phyloP scores from a whole-genome alignment of 768 basidiomycete species.

The Serendipita sp. region DNA sequence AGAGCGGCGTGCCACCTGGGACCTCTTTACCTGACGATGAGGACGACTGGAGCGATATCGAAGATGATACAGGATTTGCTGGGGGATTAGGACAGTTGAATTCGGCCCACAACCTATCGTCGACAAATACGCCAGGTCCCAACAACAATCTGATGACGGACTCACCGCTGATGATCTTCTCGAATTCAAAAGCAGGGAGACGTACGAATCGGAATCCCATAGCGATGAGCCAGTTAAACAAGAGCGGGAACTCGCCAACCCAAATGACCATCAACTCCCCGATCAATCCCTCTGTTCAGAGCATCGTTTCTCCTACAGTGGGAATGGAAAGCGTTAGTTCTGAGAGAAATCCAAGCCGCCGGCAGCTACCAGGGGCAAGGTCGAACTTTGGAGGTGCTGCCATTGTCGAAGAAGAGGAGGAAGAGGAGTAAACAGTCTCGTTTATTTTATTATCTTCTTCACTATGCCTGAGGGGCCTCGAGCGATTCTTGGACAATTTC shows the following conservation, averaged over 20 bases:
- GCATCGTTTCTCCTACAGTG: neutral
- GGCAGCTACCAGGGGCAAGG: neutral
- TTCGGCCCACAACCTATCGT: neutral
- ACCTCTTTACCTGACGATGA: slow-evolving; percentile 51
- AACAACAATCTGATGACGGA: neutral
- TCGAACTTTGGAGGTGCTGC: neutral
- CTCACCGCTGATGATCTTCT: neutral
- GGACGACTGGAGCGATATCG: slow-evolving; percentile 70
- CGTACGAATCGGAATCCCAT: neutral
- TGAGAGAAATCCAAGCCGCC: neutral
- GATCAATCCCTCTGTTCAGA: neutral
- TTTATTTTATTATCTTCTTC: neutral
- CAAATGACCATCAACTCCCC: neutral
- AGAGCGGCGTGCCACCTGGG: slow-evolving; percentile 13
- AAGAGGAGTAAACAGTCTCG: neutral
- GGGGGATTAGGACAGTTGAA: slow-evolving; percentile 58
- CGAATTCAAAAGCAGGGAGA: neutral
- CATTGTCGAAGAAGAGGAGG: slow-evolving; percentile 7
- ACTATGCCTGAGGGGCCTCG: neutral
- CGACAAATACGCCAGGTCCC: neutral
- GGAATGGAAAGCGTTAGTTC: neutral
- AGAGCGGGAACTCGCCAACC: neutral
- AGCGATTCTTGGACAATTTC: neutral
- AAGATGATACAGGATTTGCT: slow-evolving; percentile 66
- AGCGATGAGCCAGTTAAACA: neutral